Conservation (phyloP, 2,329 filamentous ascomycete species). For the Furcasterigmium sp. region DNA sequence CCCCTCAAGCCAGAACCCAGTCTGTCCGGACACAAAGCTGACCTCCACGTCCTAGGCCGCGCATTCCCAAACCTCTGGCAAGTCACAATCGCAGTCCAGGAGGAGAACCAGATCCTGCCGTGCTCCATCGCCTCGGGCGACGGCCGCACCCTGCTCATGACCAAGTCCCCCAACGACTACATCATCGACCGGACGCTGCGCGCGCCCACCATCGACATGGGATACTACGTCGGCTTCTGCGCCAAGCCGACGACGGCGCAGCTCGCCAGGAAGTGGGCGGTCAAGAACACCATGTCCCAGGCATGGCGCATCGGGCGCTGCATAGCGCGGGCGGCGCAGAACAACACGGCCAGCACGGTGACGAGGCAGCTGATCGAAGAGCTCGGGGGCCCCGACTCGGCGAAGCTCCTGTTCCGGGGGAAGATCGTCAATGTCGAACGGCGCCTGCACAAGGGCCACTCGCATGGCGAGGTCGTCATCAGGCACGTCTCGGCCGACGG, state of each 20-base stretch:
- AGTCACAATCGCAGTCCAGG: no score
- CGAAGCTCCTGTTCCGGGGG: slow-evolving; percentile 17
- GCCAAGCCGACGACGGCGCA: slow-evolving; percentile 22
- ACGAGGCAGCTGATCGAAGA: slow-evolving; percentile 27
- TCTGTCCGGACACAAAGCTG: no score
- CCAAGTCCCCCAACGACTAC: no score
- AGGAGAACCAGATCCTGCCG: no score
- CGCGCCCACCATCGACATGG: slow-evolving; percentile 19
- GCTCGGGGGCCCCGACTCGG: slow-evolving; percentile 25
- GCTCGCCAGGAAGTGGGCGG: slow-evolving; percentile 23
- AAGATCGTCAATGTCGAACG: slow-evolving; percentile 24
- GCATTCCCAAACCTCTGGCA: no score
- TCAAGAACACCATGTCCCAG: slow-evolving; percentile 28
- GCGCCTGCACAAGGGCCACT: slow-evolving; percentile 38
- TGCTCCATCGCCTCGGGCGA: no score
- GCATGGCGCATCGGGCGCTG: slow-evolving; percentile 42
- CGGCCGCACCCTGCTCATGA: slow-evolving; percentile 7
- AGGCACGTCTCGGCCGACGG: slow-evolving; percentile 31
- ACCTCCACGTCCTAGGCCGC: no score
- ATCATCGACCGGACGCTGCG: slow-evolving; percentile 11
- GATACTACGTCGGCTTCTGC: slow-evolving; percentile 24
- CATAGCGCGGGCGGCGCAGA: slow-evolving; percentile 36
- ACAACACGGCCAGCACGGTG: slow-evolving; percentile 35
- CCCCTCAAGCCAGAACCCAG: no score
- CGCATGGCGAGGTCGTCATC: slow-evolving; percentile 33